Evolutionary conservation across 2,329 filamentous ascomycete genomes (phyloP).

Genomic region (Epichloe amarillans): DNA sequence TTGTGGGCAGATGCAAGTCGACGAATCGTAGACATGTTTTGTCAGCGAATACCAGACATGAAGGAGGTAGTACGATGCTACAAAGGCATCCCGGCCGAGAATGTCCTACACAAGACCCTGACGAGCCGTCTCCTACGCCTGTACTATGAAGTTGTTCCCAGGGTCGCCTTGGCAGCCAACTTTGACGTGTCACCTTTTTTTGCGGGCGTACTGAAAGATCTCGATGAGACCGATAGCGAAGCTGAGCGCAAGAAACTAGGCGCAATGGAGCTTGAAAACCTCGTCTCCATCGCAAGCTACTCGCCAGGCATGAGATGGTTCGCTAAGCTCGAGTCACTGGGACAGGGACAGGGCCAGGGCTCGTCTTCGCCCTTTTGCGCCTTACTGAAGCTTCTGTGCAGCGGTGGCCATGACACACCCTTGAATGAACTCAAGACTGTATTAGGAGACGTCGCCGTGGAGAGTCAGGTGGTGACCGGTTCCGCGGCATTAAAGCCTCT

Average conservation of each 20-base stretch:
- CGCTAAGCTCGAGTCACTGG: conserved; percentile 53
- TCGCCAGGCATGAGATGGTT: conserved; percentile 89
- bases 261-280: conserved; percentile 64
- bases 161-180: conserved; percentile 66
- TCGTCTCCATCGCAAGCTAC: conserved; percentile 66
- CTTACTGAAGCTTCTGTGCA: conserved; percentile 39
- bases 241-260: conserved; percentile 39
- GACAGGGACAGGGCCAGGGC: conserved; percentile 26
- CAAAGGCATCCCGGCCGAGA: conserved; percentile 51
- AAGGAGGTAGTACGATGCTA: conserved; percentile 69
- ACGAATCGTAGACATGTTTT: conserved; percentile 61
- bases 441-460: conserved; percentile 45
- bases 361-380: conserved; percentile 56
- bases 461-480: conserved; percentile 52
- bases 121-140: conserved; percentile 64
- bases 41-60: conserved; percentile 63
- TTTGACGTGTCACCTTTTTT: conserved; percentile 82
- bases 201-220: conserved; percentile 49
- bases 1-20: conserved; percentile 59
- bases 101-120: conserved; percentile 64
- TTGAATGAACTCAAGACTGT: conserved; percentile 38
- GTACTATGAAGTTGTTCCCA: conserved; percentile 77
- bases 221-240: conserved; percentile 42
- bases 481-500: conserved; percentile 34
- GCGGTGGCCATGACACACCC: conserved; percentile 15